Conservation (phyloP, 2,329 filamentous ascomycete species). For the Trichoderma sp. region DNA sequence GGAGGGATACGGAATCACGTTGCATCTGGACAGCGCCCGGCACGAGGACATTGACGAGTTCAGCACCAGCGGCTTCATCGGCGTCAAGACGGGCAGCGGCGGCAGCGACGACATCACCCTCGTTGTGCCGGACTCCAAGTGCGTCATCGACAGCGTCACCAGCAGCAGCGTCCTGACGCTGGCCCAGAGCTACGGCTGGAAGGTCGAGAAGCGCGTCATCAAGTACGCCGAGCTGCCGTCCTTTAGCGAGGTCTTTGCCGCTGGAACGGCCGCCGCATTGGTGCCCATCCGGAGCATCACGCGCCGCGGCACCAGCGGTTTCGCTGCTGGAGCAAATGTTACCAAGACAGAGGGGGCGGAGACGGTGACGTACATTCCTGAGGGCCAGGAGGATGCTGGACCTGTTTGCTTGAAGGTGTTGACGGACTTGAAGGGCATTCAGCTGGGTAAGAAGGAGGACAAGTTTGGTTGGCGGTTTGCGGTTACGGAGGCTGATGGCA, state of each 20-base stretch:
- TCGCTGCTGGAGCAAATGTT: conserved; percentile 42
- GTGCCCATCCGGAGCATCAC: conserved; percentile 93
- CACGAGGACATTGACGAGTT: conserved; percentile 93
- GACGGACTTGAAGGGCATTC: conserved; percentile 77
- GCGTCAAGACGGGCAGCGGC: conserved; percentile 58
- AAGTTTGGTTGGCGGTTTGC: conserved; percentile 69
- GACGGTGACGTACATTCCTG: conserved; percentile 57
- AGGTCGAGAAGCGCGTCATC: conserved; percentile 74
- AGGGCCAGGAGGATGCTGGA: conserved; percentile 67
- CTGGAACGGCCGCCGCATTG: conserved; percentile 86
- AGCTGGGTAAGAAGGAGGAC: conserved; percentile 78
- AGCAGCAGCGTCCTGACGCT: conserved; percentile 77
- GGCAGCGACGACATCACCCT: conserved; percentile 65
- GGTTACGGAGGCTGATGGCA: conserved; percentile 48
- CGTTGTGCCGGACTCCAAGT: conserved; percentile 83
- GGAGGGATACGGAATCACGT: conserved; percentile 87
- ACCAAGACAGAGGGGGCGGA: conserved; percentile 41
- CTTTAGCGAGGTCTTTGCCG: conserved; percentile 79
- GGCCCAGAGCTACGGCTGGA: conserved; percentile 77
- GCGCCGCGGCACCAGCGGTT: conserved; percentile 47
- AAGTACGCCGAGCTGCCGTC: conserved; percentile 58
- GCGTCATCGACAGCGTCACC: conserved; percentile 85
- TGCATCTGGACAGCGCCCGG: conserved; percentile 85
- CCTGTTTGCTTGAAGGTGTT: conserved; percentile 72
- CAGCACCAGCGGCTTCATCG: conserved; percentile 91